phyloP scores from a whole-genome alignment of 2,329 filamentous ascomycete species.

The Neurospora crassa region DNA sequence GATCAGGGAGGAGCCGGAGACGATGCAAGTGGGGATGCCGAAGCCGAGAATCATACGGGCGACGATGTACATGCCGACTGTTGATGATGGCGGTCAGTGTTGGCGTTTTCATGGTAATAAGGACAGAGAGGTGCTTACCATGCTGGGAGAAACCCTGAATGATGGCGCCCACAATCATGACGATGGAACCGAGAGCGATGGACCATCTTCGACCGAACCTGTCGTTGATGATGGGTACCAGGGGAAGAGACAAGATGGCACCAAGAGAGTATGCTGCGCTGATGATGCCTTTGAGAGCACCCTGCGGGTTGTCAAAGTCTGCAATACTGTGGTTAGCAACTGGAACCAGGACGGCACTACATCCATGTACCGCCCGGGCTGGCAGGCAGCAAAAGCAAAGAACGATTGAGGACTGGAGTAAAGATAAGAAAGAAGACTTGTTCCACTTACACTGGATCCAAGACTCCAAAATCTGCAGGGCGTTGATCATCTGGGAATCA shows the following conservation, averaged over 20 bases:
- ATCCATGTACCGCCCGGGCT: too few relatives aligned
- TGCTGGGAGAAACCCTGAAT: slow-evolving; percentile 43
- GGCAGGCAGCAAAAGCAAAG: too few relatives aligned
- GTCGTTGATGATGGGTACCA: slow-evolving; percentile 47
- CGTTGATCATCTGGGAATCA: slow-evolving; percentile 37
- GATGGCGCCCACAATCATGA: slow-evolving; percentile 45
- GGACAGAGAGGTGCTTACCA: too few relatives aligned
- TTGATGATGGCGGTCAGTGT: neutral
- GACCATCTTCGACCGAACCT: slow-evolving; percentile 45
- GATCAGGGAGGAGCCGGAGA: slow-evolving; percentile 48
- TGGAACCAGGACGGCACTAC: neutral
- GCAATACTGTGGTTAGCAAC: neutral
- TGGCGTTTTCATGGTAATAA: neutral
- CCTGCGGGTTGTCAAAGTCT: slow-evolving; percentile 36
- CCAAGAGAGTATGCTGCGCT: slow-evolving; percentile 51
- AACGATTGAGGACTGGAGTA: too few relatives aligned
- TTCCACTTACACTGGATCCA: slow-evolving; percentile 30
- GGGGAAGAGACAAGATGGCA: slow-evolving; percentile 46
- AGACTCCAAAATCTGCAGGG: slow-evolving; percentile 29
- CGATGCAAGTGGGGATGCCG: slow-evolving; percentile 50
- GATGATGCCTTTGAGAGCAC: slow-evolving; percentile 42
- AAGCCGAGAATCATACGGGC: slow-evolving; percentile 51
- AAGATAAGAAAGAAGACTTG: too few relatives aligned
- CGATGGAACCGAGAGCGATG: slow-evolving; percentile 43
- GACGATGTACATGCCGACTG: slow-evolving; percentile 47